Percentiles rank a stretch among this genome's conserved stretches.
Conservation (phyloP, 139 green algal genomes). For the Pleodorina starrii region DNA sequence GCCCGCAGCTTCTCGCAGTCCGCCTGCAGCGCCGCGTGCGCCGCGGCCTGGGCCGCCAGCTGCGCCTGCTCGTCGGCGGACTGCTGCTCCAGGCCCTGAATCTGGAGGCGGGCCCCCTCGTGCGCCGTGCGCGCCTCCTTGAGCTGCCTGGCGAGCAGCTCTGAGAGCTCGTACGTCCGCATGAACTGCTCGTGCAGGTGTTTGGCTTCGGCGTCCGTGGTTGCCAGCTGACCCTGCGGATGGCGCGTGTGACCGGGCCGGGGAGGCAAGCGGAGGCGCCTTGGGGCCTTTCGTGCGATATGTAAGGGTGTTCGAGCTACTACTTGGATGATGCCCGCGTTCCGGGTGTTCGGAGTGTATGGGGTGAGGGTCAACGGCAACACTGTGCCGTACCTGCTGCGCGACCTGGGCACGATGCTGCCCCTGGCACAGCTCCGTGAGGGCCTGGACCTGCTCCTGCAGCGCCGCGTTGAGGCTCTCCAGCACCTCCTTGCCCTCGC, state of each 20-base stretch:
- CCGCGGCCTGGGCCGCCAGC: slow-evolving; percentile 2
- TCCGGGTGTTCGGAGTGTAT: too few relatives aligned
- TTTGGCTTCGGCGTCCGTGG: not conserved
- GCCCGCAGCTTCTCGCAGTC: slow-evolving; percentile 15
- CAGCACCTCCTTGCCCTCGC: not conserved
- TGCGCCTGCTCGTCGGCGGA: not conserved
- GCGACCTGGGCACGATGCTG: slow-evolving; percentile 17
- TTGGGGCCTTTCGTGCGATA: too few relatives aligned
- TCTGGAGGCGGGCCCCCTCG: not conserved
- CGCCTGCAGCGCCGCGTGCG: not conserved
- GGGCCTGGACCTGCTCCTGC: slow-evolving; percentile 22
- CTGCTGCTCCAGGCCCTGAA: not conserved
- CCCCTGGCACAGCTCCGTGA: not conserved
- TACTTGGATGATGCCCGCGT: too few relatives aligned
- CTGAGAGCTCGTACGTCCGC: not conserved
- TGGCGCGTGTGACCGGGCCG: too few relatives aligned
- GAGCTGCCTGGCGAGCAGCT: slow-evolving; percentile 15
- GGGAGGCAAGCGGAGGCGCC: too few relatives aligned
- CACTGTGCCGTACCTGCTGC: slow-evolving; percentile 34
- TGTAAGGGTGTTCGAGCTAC: too few relatives aligned
- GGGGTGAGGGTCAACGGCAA: too few relatives aligned
- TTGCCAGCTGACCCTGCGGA: slow-evolving; percentile 5
- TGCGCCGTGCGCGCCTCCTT: not conserved
- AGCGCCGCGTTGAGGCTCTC: not conserved
- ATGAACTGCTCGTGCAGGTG: slow-evolving; percentile 1